Conservation (phyloP, 768 basidiomycete species). For the Leucocoprinus sp. region DNA sequence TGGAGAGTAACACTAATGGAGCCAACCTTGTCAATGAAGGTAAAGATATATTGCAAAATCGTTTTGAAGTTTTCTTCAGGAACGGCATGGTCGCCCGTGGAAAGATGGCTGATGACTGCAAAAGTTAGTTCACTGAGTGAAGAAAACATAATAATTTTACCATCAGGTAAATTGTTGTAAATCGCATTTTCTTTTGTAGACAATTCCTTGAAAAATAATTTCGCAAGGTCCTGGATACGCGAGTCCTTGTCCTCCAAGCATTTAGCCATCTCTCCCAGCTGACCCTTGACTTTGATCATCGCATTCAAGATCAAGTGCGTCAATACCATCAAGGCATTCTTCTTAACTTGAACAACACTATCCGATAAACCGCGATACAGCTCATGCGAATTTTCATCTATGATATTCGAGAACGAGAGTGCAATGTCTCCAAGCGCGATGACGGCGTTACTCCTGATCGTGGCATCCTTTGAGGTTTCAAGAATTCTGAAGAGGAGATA, state of each 20-base stretch:
- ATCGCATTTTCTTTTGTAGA: conserved; percentile 98
- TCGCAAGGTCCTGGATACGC: conserved; percentile 89
- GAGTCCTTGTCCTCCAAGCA: conserved; percentile 88
- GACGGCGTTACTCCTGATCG: conserved; percentile 91
- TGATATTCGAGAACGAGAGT: conserved; percentile 93
- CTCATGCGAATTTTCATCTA: conserved; percentile 95
- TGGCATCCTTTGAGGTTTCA: conserved; percentile 83
- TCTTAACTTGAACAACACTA: conserved; percentile 83
- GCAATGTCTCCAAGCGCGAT: conserved; percentile 98
- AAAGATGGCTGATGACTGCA: conserved; percentile 89
- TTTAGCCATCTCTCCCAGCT: conserved; percentile 99
- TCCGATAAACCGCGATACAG: conserved; percentile 93
- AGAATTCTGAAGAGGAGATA: conserved; percentile 88
- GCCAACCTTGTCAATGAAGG: conserved; percentile 90
- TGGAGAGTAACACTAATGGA: not conserved
- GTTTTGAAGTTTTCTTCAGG: conserved; percentile 89
- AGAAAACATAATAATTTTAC: conserved; percentile 29
- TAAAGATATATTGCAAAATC: conserved; percentile 92
- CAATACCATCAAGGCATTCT: conserved; percentile 98
- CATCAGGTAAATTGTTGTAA: conserved; percentile 97
- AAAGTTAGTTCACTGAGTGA: not conserved
- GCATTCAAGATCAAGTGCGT: conserved; percentile 96
- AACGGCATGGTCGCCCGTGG: conserved; percentile 83
- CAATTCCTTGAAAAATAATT: conserved; percentile 93
- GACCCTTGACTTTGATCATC: conserved; percentile 99